Evolutionary conservation across 1,284 basidiomycete species (phyloP).

Genomic region (Clitocybe nebularis): DNA sequence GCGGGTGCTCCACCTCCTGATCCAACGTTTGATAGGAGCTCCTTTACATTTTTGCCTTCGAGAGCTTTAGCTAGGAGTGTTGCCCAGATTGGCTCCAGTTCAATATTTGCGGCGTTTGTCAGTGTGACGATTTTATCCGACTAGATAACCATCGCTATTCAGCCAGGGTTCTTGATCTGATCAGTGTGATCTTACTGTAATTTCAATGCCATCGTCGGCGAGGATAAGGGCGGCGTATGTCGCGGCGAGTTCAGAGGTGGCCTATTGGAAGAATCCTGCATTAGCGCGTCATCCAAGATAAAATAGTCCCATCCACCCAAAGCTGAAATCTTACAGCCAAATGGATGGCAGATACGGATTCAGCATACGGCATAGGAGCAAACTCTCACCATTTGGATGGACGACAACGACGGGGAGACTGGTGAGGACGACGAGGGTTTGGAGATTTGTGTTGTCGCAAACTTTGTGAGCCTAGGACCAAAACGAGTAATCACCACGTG

Average conservation of each 20-base stretch:
- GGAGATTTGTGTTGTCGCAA: too few species aligned
- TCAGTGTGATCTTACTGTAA: constrained; percentile 70
- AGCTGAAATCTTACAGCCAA: neutral
- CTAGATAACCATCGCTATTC: constrained; percentile 35
- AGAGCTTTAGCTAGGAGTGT: constrained; percentile 95
- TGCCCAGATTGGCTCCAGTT: constrained; percentile 98
- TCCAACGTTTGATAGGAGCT: constrained; percentile 89
- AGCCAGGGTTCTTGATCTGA: neutral
- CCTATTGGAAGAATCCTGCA: constrained; percentile 27
- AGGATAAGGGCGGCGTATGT: constrained; percentile 79
- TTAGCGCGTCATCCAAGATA: constrained; percentile 20
- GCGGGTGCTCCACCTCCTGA: constrained; percentile 79
- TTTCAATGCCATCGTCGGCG: constrained; percentile 91
- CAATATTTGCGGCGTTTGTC: constrained; percentile 79
- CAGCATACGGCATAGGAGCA: neutral
- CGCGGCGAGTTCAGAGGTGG: constrained; percentile 73
- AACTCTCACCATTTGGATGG: constrained; percentile 19
- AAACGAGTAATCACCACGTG: too few species aligned
- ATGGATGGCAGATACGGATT: constrained; percentile 8
- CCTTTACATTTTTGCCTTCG: constrained; percentile 97
- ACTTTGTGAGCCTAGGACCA: too few species aligned
- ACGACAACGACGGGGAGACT: constrained; percentile 11
- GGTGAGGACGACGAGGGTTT: constrained; percentile 15
- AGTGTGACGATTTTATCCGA: constrained; percentile 88
- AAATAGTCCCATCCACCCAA: constrained; percentile 20